phyloP scores from a whole-genome alignment of 1,284 basidiomycete species.

The Tilletia indica region DNA sequence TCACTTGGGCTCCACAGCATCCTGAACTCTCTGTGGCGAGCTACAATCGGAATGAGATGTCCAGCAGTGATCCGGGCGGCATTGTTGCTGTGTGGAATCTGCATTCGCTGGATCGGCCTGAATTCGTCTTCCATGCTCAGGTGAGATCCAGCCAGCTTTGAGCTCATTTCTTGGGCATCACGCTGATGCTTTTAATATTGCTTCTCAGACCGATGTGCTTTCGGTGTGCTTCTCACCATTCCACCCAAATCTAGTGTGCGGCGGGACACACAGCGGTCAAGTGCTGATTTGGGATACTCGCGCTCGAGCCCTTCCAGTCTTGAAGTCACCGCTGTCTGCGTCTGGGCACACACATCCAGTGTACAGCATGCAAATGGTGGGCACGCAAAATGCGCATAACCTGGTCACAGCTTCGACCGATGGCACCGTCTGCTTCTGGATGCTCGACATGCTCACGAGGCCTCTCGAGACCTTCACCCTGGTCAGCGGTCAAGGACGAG shows the following conservation, averaged over 20 bases:
- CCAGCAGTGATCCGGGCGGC: slow-evolving; percentile 69
- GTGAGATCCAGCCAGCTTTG: slow-evolving; percentile 57
- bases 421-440: slow-evolving; percentile 93
- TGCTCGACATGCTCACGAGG: slow-evolving; percentile 95
- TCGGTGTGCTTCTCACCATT: slow-evolving; percentile 96
- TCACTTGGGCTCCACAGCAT: slow-evolving; percentile 65
- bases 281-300: slow-evolving; percentile 98
- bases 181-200: not conserved
- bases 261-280: slow-evolving; percentile 96
- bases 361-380: slow-evolving; percentile 94
- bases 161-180: not conserved
- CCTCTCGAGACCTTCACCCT: slow-evolving; percentile 61
- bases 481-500: slow-evolving; percentile 34
- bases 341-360: slow-evolving; percentile 97
- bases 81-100: slow-evolving; percentile 97
- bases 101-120: slow-evolving; percentile 87
- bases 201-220: slow-evolving; percentile 82
- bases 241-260: slow-evolving; percentile 93
- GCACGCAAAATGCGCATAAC: slow-evolving; percentile 96
- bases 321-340: slow-evolving; percentile 86
- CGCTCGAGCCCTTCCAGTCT: slow-evolving; percentile 79
- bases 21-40: slow-evolving; percentile 91
- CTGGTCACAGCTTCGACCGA: slow-evolving; percentile 93
- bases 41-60: slow-evolving; percentile 90
- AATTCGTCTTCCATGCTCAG: slow-evolving; percentile 96